These are phyloP conservation scores for Candida parachauliodes DNA, from an alignment of 805 yeast genomes.

Conservation along the genomic window DNA sequence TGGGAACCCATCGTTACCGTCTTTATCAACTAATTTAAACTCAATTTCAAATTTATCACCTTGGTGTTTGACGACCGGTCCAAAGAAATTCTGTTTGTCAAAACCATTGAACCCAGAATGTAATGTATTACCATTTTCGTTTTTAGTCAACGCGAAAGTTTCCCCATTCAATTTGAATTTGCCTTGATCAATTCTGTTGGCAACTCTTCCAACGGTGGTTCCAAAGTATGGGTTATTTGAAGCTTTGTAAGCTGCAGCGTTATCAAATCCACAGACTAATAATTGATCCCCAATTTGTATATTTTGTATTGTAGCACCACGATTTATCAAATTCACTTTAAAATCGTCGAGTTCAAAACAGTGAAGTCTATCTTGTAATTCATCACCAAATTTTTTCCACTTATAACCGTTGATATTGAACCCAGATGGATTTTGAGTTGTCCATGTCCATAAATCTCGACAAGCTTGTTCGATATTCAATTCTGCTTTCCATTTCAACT, in stretches of 20 bases:
- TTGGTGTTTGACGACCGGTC: slow-evolving; percentile 45
- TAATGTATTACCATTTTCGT: slow-evolving; percentile 39
- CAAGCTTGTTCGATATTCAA: slow-evolving; percentile 61
- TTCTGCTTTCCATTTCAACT: slow-evolving; percentile 62
- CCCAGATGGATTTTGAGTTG: slow-evolving; percentile 63
- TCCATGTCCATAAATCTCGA: slow-evolving; percentile 75
- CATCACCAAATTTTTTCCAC: slow-evolving; percentile 27
- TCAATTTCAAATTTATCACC: slow-evolving; percentile 28
- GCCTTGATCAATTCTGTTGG: slow-evolving; percentile 54
- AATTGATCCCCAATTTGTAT: slow-evolving; percentile 35
- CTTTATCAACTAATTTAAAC: slow-evolving; percentile 42
- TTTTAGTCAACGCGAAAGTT: slow-evolving; percentile 38
- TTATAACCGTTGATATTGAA: slow-evolving; percentile 33
- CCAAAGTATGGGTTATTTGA: slow-evolving; percentile 52
- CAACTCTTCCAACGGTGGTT: slow-evolving; percentile 62
- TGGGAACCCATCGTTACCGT: slow-evolving; percentile 57
- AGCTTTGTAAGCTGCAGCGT: slow-evolving; percentile 25
- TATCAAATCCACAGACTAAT: slow-evolving; percentile 38
- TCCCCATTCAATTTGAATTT: slow-evolving; percentile 38
- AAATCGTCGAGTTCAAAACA: slow-evolving; percentile 25
- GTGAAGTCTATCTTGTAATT: slow-evolving; percentile 34
- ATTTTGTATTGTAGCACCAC: slow-evolving; percentile 51
- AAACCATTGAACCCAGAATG: slow-evolving; percentile 57
- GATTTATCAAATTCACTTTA: slow-evolving; percentile 42
- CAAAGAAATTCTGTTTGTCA: slow-evolving; percentile 48